Evolutionary conservation across 2,329 filamentous ascomycete genomes (phyloP), one percentile per base, ranked within the genome.

Genomic region (Arthrobotrys conoides): DNA sequence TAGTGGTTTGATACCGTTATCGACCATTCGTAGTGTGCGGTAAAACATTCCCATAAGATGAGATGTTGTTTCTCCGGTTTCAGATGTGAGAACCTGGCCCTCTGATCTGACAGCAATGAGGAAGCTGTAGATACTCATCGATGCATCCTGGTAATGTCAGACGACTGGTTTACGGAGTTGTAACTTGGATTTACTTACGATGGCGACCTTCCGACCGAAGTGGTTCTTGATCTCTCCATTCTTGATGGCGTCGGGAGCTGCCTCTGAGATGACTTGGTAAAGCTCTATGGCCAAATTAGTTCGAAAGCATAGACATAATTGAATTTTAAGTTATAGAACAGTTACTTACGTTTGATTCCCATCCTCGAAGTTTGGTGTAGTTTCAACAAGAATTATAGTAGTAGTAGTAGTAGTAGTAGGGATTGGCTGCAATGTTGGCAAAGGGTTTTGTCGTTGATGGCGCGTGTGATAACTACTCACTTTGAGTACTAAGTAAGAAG

Each of bases 31-130:
- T 5, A 99, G 88, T 1, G 96, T 99, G 82, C 96, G 94, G 87
- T 99, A 99, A 87, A 99, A 99, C 91, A 99, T 95, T 83, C 96
- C 96, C 94, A 99, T 98, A 16, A 99, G 87, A 84, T 99, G 96
- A 18, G 96, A 99, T 0, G 96, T 99, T 1, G 96, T 99, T 85
- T 98, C 94, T 83, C 96, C 96, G 66, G 91, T 91, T 83, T 99
- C 96, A 85, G 91, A 96, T 89, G 91, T 98, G 82, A 99, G 91
- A 85, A 97, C 94, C 85, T 99, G 93, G 82, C 96, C 96, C 82
- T 97, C 94, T 83, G 94, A 97, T 82, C 96, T 94, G 70, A 99
- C 96, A 63, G 96, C 96, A 84, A 99, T 96, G 79, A 99, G 90
- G 87, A 99, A 99, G 85, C 93, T 97, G 88, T 99, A 99, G 83